A percentile compares a stretch with the other conserved stretches of the same genome.
These are phyloP conservation scores for Penicillium atrosanguineum DNA, from an alignment of 495 filamentous ascomycete genomes.

Conservation along the genomic window DNA sequence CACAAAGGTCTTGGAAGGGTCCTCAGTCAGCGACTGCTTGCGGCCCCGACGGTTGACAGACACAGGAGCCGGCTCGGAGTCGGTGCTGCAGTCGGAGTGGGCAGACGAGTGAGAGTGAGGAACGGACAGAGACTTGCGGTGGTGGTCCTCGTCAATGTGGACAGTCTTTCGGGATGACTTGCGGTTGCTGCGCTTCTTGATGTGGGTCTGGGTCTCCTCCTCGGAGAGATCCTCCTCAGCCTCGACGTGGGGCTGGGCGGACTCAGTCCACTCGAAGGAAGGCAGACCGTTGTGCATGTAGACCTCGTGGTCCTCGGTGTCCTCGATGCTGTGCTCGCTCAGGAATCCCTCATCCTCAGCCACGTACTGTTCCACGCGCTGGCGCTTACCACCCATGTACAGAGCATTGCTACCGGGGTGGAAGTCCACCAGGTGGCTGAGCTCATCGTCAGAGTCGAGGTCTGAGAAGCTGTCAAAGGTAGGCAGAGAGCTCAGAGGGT, in stretches of 20 bases:
- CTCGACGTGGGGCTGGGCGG: slow-evolving; percentile 23
- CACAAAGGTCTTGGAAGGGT: slow-evolving; percentile 97
- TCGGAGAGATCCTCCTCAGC: slow-evolving; percentile 21
- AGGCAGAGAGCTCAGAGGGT: slow-evolving; percentile 61
- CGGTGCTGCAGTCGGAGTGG: slow-evolving; percentile 18
- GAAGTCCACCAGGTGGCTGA: slow-evolving; percentile 74
- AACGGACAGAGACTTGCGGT: slow-evolving; percentile 26
- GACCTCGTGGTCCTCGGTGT: slow-evolving; percentile 64
- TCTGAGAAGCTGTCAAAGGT: slow-evolving; percentile 85
- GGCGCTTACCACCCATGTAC: slow-evolving; percentile 73
- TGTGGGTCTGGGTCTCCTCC: slow-evolving; percentile 52
- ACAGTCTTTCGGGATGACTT: slow-evolving; percentile 50
- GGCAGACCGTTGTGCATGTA: slow-evolving; percentile 52
- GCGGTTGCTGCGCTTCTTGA: slow-evolving; percentile 59
- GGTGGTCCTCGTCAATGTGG: slow-evolving; percentile 26
- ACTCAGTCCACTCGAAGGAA: slow-evolving; percentile 38
- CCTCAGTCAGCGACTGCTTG: slow-evolving; percentile 97
- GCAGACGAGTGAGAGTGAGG: slow-evolving; percentile 10
- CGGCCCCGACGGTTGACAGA: slow-evolving; percentile 90
- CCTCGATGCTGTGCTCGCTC: slow-evolving; percentile 73
- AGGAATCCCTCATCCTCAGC: slow-evolving; percentile 74
- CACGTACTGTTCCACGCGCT: slow-evolving; percentile 64
- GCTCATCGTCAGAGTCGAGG: slow-evolving; percentile 89
- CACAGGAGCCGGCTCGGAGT: slow-evolving; percentile 48
- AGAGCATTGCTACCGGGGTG: slow-evolving; percentile 54